Base-by-base conservation (phyloP, 495 filamentous ascomycete genomes). In the Lasiosphaeria miniovina region DNA sequence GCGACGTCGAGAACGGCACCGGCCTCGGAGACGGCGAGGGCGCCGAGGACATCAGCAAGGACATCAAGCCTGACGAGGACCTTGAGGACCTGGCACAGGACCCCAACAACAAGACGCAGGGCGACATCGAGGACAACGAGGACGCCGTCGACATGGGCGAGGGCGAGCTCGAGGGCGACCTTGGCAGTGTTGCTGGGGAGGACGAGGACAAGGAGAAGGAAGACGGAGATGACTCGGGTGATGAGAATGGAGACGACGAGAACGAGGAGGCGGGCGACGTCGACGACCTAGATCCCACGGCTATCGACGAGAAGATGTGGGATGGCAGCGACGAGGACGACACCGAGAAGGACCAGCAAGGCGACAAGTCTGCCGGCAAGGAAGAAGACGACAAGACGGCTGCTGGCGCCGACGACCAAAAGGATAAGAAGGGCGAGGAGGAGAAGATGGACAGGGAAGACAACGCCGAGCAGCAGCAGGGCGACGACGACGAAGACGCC, bases 291-390 rank as follows among this genome's bases (percentile, higher is more conserved):
- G 92, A 95, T 63, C 86, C 90, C 6, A 87, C 85, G 15, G 90
- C 92, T 14, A 87, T 98, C 1, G 94, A 98, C 70, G 94, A 98
- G 74, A 98, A 97, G 77, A 88, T 97, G 78, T 98, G 94, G 94
- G 91, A 98, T 73, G 92, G 89, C 8, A 84, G 83, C 48, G 84
- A 82, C 15, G 88, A 90, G 52, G 87, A 91, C 14, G 77, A 87
- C 12, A 78, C 88, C 35, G 86, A 91, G 55, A 93, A 93, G 65
- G 90, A 96, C 50, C 89, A 91, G 80, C 87, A 65, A 36, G 64
- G 84, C 31, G 79, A 86, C 63, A 74, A 88, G 58, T 76, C 84
- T 53, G 83, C 80, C 6, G 74, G 87, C 66, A 86, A 88, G 32
- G 77, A 82, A 57, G 70, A 82, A 50, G 76, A 84, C 54, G 85